Conservation (phyloP, 345 rosid genomes). For the Corchorus capsularis region DNA sequence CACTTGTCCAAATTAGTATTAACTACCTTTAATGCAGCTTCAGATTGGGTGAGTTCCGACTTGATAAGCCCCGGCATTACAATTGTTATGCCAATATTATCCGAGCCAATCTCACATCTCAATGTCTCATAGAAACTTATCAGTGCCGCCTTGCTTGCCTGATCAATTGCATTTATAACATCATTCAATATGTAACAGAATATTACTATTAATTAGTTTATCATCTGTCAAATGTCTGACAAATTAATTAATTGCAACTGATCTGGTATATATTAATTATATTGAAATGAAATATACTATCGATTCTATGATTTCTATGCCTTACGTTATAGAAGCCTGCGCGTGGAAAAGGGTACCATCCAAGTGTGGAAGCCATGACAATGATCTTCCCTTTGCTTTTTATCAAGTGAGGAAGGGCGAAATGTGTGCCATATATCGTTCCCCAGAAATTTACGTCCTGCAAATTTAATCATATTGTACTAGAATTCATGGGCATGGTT, state of each 20-base stretch:
- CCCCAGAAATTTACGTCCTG: conserved; percentile 63
- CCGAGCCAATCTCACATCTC: conserved; percentile 45
- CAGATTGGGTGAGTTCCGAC: conserved; percentile 26
- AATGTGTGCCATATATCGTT: conserved; percentile 32
- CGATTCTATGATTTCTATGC: too few relatives aligned
- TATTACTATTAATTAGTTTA: too few relatives aligned
- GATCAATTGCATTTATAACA: neutral
- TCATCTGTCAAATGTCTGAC: too few relatives aligned
- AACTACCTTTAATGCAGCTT: neutral
- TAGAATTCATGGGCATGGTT: too few relatives aligned
- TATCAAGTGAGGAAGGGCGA: conserved; percentile 36
- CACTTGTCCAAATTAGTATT: too few relatives aligned
- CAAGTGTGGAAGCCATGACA: conserved; percentile 25
- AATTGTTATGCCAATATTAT: conserved; percentile 46
- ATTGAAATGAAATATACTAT: too few relatives aligned
- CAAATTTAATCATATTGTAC: neutral
- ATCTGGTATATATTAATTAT: too few relatives aligned
- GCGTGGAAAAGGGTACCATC: conserved; percentile 29
- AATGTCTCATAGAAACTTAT: conserved; percentile 42
- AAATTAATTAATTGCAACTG: too few relatives aligned
- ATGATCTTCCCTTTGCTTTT: conserved; percentile 39
- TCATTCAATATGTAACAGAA: too few relatives aligned
- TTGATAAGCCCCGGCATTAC: conserved; percentile 43
- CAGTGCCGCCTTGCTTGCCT: conserved; percentile 49
- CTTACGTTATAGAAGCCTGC: neutral